phyloP scores from a whole-genome alignment of 2,329 filamentous ascomycete species.

The Penicillium sumatraense region DNA sequence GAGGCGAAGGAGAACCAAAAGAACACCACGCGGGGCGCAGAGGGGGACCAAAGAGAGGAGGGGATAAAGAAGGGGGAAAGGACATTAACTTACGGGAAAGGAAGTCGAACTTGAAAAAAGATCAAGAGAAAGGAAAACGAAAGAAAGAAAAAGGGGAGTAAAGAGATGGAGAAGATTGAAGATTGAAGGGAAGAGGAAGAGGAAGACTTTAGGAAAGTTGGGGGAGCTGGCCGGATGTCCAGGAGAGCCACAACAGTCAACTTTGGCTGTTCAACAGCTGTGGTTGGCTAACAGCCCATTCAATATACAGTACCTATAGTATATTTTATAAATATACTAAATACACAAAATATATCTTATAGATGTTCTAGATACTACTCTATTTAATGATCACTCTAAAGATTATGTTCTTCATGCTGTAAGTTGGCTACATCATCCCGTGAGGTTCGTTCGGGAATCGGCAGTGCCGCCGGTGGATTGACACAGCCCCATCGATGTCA shows the following conservation, averaged over 20 bases:
- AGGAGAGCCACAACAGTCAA: no score
- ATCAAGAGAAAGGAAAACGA: not conserved
- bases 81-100: not conserved
- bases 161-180: conserved; percentile 32
- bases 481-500: conserved; percentile 28
- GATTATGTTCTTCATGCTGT: no score
- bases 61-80: not conserved
- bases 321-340: no score
- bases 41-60: not conserved
- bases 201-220: conserved; percentile 27
- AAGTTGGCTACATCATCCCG: not conserved
- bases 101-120: conserved; percentile 7
- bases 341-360: no score
- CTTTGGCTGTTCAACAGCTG: no score
- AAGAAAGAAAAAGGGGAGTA: conserved; percentile 25
- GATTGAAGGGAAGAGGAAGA: conserved; percentile 21
- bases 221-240: conserved; percentile 27
- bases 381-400: no score
- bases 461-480: conserved; percentile 11
- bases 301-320: no score
- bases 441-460: conserved; percentile 7
- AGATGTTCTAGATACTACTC: no score
- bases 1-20: conserved; percentile 19
- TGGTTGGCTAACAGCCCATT: conserved; percentile 29
- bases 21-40: not conserved